These are phyloP conservation scores for cucumber (Cucumis sativus) DNA, from an alignment of 306 rosid species.

Conservation along the genomic window DNA sequence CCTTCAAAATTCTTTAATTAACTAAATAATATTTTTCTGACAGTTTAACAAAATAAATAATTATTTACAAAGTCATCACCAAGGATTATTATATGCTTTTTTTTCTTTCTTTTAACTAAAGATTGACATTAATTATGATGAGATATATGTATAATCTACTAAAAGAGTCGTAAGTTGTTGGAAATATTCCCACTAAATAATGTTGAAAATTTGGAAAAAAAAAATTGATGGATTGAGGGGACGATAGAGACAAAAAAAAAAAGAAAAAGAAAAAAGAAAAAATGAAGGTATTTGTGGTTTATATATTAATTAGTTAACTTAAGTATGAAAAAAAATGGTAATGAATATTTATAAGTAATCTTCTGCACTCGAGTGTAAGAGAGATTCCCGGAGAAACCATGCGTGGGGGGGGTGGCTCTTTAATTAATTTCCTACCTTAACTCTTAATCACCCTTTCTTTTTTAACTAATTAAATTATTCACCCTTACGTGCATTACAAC, in stretches of 20 bases:
- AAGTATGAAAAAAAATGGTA: background rate
- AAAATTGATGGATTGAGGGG: no score
- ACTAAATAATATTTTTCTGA: background rate
- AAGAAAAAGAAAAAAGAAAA: no score
- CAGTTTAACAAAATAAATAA: background rate
- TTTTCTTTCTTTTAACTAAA: no score
- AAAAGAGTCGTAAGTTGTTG: no score
- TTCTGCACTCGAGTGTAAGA: constrained; percentile 31
- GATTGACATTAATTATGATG: no score
- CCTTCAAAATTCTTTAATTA: background rate
- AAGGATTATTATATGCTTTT: background rate
- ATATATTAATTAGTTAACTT: background rate
- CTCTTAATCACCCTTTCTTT: background rate
- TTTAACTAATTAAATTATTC: background rate
- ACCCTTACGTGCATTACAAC: background rate
- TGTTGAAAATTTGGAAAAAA: no score
- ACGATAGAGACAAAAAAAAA: no score
- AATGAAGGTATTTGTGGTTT: no score
- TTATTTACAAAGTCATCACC: constrained; percentile 10
- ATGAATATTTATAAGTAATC: background rate
- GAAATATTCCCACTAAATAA: no score
- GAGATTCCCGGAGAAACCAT: constrained; percentile 84
- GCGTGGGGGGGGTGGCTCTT: constrained; percentile 51
- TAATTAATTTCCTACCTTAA: constrained; percentile 19
- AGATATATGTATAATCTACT: no score